These are phyloP conservation scores for Citrus glauca DNA, from an alignment of 345 rosid genomes.

Conservation along the genomic window DNA sequence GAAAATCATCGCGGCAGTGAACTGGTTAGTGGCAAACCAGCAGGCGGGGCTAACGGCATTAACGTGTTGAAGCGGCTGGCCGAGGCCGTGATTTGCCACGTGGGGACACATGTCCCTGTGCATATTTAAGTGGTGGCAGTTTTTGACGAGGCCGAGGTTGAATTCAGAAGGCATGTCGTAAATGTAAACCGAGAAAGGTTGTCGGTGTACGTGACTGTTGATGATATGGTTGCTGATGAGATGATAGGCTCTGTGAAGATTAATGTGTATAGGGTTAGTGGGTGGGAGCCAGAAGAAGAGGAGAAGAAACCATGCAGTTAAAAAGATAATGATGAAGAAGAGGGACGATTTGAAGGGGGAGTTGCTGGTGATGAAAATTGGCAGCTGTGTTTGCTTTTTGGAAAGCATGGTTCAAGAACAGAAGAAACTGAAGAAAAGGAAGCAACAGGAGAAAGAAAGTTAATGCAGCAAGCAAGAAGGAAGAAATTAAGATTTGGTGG, in stretches of 20 bases:
- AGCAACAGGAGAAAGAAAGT: background rate
- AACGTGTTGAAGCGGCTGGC: slow-evolving; percentile 28
- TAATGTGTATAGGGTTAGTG: background rate
- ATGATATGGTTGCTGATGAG: background rate
- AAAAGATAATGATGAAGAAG: slow-evolving; percentile 1
- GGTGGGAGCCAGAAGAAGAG: slow-evolving; percentile 14
- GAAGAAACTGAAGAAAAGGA: background rate
- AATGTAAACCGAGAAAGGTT: slow-evolving; percentile 27
- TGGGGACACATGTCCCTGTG: slow-evolving; percentile 58
- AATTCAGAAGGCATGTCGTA: slow-evolving; percentile 44
- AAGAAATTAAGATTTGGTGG: background rate
- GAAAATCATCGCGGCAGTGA: slow-evolving; percentile 59
- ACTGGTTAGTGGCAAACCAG: slow-evolving; percentile 64
- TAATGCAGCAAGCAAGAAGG: background rate
- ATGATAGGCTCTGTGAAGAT: background rate
- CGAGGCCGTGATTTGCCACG: slow-evolving; percentile 49
- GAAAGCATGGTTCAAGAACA: background rate
- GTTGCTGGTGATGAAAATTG: background rate
- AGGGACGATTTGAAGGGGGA: slow-evolving; percentile 6
- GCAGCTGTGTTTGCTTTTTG: background rate
- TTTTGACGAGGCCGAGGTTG: slow-evolving; percentile 38
- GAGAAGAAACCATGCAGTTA: slow-evolving; percentile 16
- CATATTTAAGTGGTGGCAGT: slow-evolving; percentile 42
- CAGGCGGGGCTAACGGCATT: background rate
- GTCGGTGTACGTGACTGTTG: background rate